Conservation (phyloP, 2,329 filamentous ascomycete species). For the Keithomyces neogunnii region DNA sequence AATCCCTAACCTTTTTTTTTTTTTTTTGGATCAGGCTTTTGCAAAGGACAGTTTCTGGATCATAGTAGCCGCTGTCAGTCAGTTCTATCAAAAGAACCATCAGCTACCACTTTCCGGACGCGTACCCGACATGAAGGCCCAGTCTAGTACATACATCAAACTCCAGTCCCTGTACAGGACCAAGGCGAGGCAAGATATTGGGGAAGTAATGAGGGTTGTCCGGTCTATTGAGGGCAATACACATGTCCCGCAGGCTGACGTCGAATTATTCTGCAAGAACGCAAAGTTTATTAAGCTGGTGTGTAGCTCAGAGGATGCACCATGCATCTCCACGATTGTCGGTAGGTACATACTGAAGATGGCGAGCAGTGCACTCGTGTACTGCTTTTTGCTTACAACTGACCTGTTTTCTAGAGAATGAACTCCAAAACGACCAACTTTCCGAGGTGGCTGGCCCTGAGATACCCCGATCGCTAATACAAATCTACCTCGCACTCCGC, state of each 20-base stretch:
- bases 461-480: constrained; percentile 51
- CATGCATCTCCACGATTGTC: constrained; percentile 42
- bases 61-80: constrained; percentile 69
- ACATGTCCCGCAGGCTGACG: constrained; percentile 58
- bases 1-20: too few species aligned
- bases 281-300: constrained; percentile 88
- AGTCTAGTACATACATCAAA: constrained; percentile 80
- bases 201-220: constrained; percentile 62
- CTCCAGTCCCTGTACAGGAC: constrained; percentile 89
- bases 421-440: constrained; percentile 47
- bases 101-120: constrained; percentile 77
- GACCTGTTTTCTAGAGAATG: constrained; percentile 32
- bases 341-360: constrained; percentile 32
- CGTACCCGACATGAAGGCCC: constrained; percentile 95
- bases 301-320: constrained; percentile 39
- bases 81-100: constrained; percentile 66
- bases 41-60: constrained; percentile 66
- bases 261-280: constrained; percentile 92
- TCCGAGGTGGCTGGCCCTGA: constrained; percentile 35
- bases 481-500: constrained; percentile 60
- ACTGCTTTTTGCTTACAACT: not conserved
- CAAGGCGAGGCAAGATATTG: constrained; percentile 71
- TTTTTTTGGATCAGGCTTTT: not conserved
- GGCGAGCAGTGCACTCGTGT: not conserved
- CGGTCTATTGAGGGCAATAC: constrained; percentile 40